Evolutionary conservation across 108 stramenopile species (phyloP), one percentile per base, ranked within the genome.

Genomic region (Hondaea fermentalgiana): DNA sequence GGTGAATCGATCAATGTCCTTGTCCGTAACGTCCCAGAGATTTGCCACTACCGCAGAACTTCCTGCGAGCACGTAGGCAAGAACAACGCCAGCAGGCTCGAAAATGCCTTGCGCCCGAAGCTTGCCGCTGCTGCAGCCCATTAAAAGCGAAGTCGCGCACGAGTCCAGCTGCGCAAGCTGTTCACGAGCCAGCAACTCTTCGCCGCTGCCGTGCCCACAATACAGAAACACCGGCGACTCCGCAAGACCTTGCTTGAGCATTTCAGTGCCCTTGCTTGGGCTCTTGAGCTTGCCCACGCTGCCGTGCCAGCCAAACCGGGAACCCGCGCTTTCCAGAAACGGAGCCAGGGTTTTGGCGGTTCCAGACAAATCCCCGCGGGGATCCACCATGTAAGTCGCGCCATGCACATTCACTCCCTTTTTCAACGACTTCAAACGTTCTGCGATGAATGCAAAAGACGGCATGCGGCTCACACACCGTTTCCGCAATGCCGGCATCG

Each of bases 21-120:
- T 92, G 90, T 99, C 98, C 44, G 98, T 98, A 19, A 99, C 98
- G 91, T 99, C 98, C 98, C 98, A 99, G 23, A 99, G 90, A 92
- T 99, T 99, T 21, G 96, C 98, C 25, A 98, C 97, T 0, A 99
- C 98, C 87, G 97, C 97, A 2, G 97, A 97, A 58, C 96, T 93
- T 5, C 98, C 98, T 25, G 96, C 96, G 53, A 88, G 90, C 28
- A 99, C 92, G 91, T 99, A 98, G 19, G 95, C 93, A 43, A 97
- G 87, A n/a, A 94, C 97, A 88, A 97, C 95, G 12, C 98, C 98
- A 87, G 96, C 96, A 12, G 98, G 97, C 90, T 98, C 97, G 90
- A 96, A 98, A 17, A 90, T 64, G 89, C 92, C 87, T 95, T 92
- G 51, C 28, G 96, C 94, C 44, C 93, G 91, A 12, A 98, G 93